These are phyloP conservation scores for Haplosporangium sp. DNA, from an alignment of 371 early-diverging fungal genomes.

Conservation along the genomic window DNA sequence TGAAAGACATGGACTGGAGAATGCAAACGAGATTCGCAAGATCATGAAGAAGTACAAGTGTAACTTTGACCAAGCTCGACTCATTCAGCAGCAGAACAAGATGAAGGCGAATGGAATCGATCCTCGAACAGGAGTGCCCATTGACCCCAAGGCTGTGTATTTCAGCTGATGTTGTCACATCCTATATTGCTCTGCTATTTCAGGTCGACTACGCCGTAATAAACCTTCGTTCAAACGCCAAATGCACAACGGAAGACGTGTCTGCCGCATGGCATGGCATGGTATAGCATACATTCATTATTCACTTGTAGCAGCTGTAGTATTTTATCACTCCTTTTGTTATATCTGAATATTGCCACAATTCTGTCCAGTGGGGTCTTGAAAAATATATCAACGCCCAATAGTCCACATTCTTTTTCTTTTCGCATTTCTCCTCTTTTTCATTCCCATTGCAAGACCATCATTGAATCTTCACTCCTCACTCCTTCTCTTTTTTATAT, in stretches of 20 bases:
- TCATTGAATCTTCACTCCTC: not conserved
- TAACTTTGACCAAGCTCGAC: slow-evolving; percentile 84
- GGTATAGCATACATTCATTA: not conserved
- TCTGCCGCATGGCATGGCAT: too few relatives aligned
- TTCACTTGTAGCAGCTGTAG: not conserved
- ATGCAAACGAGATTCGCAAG: slow-evolving; percentile 73
- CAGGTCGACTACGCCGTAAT: not conserved
- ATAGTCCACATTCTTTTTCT: not conserved
- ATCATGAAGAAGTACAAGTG: slow-evolving; percentile 81
- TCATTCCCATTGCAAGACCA: not conserved
- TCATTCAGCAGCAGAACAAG: slow-evolving; percentile 77
- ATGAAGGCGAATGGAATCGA: slow-evolving; percentile 83
- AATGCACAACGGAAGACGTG: too few relatives aligned
- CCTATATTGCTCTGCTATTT: not conserved
- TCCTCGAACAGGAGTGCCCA: slow-evolving; percentile 80
- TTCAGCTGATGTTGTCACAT: slow-evolving; percentile 13
- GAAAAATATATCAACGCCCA: too few relatives aligned
- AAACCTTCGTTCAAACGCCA: too few relatives aligned
- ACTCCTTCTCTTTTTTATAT: not conserved
- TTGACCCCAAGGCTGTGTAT: slow-evolving; percentile 81
- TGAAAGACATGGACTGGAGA: slow-evolving; percentile 78
- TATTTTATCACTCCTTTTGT: too few relatives aligned
- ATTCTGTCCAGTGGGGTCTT: too few relatives aligned
- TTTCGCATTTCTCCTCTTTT: not conserved
- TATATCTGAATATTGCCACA: not conserved